These are phyloP conservation scores for Cercophora newfieldiana DNA, from an alignment of 495 filamentous ascomycete species.

Conservation along the genomic window DNA sequence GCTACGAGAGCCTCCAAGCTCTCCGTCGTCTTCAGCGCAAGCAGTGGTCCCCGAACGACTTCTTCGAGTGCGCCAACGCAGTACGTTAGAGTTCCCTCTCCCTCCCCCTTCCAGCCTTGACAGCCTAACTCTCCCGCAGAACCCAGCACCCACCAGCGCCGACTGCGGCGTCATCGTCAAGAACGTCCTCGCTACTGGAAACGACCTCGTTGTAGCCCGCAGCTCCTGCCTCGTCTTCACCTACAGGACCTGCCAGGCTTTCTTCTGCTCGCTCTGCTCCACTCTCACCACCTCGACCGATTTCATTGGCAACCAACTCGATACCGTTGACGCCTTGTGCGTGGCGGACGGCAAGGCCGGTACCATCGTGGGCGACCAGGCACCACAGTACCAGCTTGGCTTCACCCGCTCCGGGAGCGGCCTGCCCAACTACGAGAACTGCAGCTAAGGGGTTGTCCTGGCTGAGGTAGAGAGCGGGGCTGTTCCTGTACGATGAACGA, in stretches of 20 bases:
- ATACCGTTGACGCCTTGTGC: constrained; percentile 39
- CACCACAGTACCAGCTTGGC: constrained; percentile 45
- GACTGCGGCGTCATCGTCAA: constrained; percentile 41
- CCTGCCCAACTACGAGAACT: constrained; percentile 44
- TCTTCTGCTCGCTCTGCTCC: constrained; percentile 46
- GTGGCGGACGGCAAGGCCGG: constrained; percentile 39
- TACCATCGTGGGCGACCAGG: constrained; percentile 38
- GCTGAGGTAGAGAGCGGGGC: neutral
- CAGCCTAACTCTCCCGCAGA: constrained; percentile 20
- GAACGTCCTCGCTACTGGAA: constrained; percentile 34
- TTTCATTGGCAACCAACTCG: constrained; percentile 44
- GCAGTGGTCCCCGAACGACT: constrained; percentile 28
- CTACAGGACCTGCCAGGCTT: constrained; percentile 41
- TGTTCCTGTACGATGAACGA: neutral
- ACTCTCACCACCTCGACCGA: constrained; percentile 37
- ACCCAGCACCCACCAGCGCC: constrained; percentile 25
- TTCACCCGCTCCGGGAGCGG: constrained; percentile 33
- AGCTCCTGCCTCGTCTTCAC: constrained; percentile 42
- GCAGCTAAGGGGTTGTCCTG: constrained; percentile 14
- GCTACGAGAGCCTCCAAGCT: constrained; percentile 25
- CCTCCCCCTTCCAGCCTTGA: neutral
- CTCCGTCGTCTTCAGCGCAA: constrained; percentile 19
- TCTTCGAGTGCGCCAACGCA: constrained; percentile 41
- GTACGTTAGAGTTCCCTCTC: constrained; percentile 27
- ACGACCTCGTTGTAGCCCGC: constrained; percentile 36